Evolutionary conservation across 768 basidiomycete species (phyloP), one percentile per base, ranked within the genome.

Genomic region (Agrocybe praecox): DNA sequence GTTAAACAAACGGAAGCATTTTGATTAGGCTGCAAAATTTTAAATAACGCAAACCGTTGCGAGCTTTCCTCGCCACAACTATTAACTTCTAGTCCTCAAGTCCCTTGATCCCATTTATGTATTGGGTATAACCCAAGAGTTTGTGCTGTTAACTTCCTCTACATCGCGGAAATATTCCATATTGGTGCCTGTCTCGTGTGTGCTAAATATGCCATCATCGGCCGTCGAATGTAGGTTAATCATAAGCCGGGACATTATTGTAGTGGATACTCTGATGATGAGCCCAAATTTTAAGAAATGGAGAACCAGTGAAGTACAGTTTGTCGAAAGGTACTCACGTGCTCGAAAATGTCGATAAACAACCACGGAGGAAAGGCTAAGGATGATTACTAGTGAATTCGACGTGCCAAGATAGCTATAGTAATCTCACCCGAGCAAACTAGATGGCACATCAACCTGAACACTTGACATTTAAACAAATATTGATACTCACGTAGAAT

Each of bases 181-280:
- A 9, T 29, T 9, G 5, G 26, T 29, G 26, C 26, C 9, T 29
- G 26, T 29, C 4, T 29, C 26, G 9, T 29, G 26, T 29, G 26
- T 29, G 26, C 5, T 29, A 9, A 29, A 29, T 3, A 52, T 24
- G 15, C 51, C 51, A 11, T 23, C 40, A 43, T 52, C 26, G 22
- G 40, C 51, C 6, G 19, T 24, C 15, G 42, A 19, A 22, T 52
- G 51, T n/a, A 52, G 36, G 40, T 52, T 52, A 2, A 52, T 15
- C 51, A 52, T 52, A 22, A 52, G 51, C 9, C 51, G 51, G 14
- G 51, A 52, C 51, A 52, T 43, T 36, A 52, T 43, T 6, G 22
- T 21, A 26, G 44, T 18, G 5, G 51, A 52, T 12, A 52, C 42
- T 14, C 51, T 52, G 26, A n/a, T n/a, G n/a, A n/a, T n/a, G n/a